phyloP scores from a whole-genome alignment of 2,329 filamentous ascomycete species.

The Akanthomyces muscarius region DNA sequence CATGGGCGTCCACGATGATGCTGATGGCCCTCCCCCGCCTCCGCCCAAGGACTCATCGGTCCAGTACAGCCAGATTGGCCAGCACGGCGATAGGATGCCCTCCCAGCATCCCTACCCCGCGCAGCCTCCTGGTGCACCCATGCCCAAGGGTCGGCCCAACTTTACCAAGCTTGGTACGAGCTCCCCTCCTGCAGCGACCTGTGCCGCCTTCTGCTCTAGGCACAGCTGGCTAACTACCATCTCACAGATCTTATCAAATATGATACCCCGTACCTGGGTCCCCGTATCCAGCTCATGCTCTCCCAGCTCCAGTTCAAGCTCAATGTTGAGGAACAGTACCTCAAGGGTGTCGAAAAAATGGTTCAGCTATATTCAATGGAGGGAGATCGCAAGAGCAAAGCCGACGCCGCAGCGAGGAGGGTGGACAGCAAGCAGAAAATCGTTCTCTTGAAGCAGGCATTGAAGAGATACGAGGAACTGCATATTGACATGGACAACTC shows the following conservation, averaged over 20 bases:
- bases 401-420: constrained; percentile 82
- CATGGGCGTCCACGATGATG: constrained; percentile 50
- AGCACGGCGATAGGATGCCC: constrained; percentile 72
- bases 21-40: constrained; percentile 54
- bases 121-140: constrained; percentile 57
- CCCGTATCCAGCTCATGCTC: constrained; percentile 97
- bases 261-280: constrained; percentile 90
- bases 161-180: constrained; percentile 89
- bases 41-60: constrained; percentile 66
- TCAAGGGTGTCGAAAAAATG: constrained; percentile 99
- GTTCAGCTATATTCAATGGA: constrained; percentile 96
- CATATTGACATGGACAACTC: constrained; percentile 86
- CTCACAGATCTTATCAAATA: constrained; percentile 90
- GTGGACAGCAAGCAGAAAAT: constrained; percentile 99
- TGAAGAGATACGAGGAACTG: constrained; percentile 95
- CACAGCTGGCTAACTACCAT: background rate
- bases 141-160: constrained; percentile 76
- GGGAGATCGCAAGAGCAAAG: constrained; percentile 90
- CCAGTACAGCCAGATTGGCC: constrained; percentile 56
- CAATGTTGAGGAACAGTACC: constrained; percentile 97
- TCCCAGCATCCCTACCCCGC: constrained; percentile 75
- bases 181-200: background rate
- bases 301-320: constrained; percentile 98
- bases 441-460: constrained; percentile 85
- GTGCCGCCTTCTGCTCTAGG: background rate